phyloP scores from a whole-genome alignment of 2,329 filamentous ascomycete species.

The Colletotrichum paranaense region DNA sequence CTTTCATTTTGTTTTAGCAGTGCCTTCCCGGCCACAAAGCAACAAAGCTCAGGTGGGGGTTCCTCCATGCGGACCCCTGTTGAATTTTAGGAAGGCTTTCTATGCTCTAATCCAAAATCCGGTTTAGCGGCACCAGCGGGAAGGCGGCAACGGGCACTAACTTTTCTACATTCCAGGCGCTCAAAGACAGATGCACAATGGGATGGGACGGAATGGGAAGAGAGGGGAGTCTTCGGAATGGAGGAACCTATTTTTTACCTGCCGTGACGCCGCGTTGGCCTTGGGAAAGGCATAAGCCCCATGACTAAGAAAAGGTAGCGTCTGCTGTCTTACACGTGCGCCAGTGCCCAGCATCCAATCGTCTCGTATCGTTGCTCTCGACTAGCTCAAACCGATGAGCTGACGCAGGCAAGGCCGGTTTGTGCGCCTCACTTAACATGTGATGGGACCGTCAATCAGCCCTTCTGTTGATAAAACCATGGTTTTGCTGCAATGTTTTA shows the following conservation, averaged over 20 bases:
- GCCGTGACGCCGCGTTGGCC: not conserved
- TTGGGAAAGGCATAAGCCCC: not conserved
- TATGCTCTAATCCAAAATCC: not conserved
- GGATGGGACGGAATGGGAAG: not conserved
- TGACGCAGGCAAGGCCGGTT: not conserved
- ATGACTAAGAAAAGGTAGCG: constrained; percentile 24
- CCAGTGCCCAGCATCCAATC: constrained; percentile 21
- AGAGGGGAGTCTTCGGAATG: constrained; percentile 5
- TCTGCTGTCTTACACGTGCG: constrained; percentile 19
- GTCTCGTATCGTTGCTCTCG: constrained; percentile 22
- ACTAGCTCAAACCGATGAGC: constrained; percentile 10
- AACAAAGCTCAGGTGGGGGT: constrained; percentile 29
- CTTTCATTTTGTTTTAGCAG: constrained; percentile 29
- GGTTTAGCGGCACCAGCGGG: constrained; percentile 29
- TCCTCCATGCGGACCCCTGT: constrained; percentile 13
- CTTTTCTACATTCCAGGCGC: constrained; percentile 8
- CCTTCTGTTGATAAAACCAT: not conserved
- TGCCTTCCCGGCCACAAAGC: not conserved
- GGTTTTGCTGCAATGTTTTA: not conserved
- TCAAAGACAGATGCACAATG: constrained; percentile 14
- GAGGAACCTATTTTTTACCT: constrained; percentile 13
- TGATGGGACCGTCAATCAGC: constrained; percentile 22
- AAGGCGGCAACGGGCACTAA: constrained; percentile 34
- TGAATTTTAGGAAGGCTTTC: constrained; percentile 1
- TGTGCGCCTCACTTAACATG: constrained; percentile 19